Evolutionary conservation across 1,284 basidiomycete species (phyloP), one percentile per base, ranked within the genome.

Genomic region (Irpex sp.): DNA sequence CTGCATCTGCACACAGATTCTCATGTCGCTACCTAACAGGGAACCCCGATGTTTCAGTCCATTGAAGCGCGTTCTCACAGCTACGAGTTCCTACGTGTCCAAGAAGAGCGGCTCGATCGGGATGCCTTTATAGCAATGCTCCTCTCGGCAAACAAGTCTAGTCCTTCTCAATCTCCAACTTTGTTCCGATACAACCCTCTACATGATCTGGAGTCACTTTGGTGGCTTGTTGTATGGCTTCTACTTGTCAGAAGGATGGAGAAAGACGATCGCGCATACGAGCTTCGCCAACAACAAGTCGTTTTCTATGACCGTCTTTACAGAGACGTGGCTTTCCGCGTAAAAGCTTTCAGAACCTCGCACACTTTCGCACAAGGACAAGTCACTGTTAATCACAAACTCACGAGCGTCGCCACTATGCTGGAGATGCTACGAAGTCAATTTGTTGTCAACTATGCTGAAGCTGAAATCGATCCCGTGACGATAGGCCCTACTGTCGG

Each of bases 191-290:
- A 58, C 11, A 58, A 58, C 36, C 36, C 56, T 43, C 56, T 58
- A 7, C 56, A 58, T 31, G 56, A 58, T 31, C 13, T 58, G 15
- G 56, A 58, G 36, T 58, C 56, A 21, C 13, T 58, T 7, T 37
- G 39, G 56, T 58, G 56, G 56, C 17, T 58, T 58, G 15, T 46
- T 58, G 56, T 58, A 36, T 35, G n/a, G 7, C 53, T 55, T 11
- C 13, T 21, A 13, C 13, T 55, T 6, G 9, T 5, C 11, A 31
- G 53, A 31, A 13, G 8, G 7, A 8, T 33, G 15, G 53, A 35
- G 13, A 35, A 33, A 15, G 17, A 7, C 11, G 53, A 21, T 9
- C 13, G 17, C 49, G 17, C 49, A 19, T 8, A 19, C 19, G 17
- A 17, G 15, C 49, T 9, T 17, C 49, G 49, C 49, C 7, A 50